Percentiles rank a stretch among this genome's conserved stretches.
phyloP scores from a whole-genome alignment of 805 yeast genomes.

The Candida pini region DNA sequence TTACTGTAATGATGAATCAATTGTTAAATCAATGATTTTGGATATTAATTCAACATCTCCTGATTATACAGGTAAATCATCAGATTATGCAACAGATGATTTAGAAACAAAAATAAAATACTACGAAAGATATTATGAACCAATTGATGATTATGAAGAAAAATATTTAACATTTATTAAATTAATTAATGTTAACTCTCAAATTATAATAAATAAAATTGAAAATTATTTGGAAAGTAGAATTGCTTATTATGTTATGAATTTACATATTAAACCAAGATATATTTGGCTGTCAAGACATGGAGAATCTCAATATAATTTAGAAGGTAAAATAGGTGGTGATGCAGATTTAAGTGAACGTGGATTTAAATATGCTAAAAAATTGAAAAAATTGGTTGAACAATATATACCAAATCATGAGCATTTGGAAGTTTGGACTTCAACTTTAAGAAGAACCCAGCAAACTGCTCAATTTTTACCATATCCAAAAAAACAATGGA shows the following conservation, averaged over 20 bases:
- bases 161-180: conserved; percentile 76
- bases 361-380: conserved; percentile 77
- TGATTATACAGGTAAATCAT: conserved; percentile 64
- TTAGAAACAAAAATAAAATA: conserved; percentile 66
- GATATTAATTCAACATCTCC: conserved; percentile 88
- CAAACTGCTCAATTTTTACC: conserved; percentile 84
- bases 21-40: conserved; percentile 70
- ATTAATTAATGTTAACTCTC: conserved; percentile 80
- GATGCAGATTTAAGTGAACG: conserved; percentile 81
- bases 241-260: conserved; percentile 94
- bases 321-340: conserved; percentile 95
- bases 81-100: conserved; percentile 68
- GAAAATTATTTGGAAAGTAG: conserved; percentile 86
- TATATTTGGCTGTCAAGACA: conserved; percentile 92
- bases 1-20: conserved; percentile 78
- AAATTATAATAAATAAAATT: conserved; percentile 81
- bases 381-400: conserved; percentile 70
- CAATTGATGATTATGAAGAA: conserved; percentile 57
- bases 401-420: conserved; percentile 57
- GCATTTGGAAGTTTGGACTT: conserved; percentile 89
- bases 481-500: conserved; percentile 85
- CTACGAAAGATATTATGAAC: conserved; percentile 72
- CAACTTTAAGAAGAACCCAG: conserved; percentile 85
- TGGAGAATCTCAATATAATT: conserved; percentile 89
- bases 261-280: conserved; percentile 87